A percentile compares a stretch with the other conserved stretches of the same genome.
These are phyloP conservation scores for Rubroshorea leprosula DNA, from an alignment of 345 rosid species.

Conservation along the genomic window DNA sequence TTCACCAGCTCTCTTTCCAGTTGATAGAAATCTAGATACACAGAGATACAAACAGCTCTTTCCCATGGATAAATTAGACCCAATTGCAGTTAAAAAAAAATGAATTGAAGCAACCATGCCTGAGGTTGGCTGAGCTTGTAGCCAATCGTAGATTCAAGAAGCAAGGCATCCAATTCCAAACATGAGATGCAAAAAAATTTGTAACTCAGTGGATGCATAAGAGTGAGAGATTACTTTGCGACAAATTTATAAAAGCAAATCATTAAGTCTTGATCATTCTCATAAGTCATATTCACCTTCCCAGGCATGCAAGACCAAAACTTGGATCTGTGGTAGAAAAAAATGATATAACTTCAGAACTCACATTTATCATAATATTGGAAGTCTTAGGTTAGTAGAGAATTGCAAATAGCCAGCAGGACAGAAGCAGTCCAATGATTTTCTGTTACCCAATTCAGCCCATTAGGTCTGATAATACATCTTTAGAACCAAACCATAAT, in stretches of 20 bases:
- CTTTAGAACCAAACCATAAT: too few species aligned
- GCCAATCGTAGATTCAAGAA: too few species aligned
- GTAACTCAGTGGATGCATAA: not conserved
- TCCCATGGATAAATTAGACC: too few species aligned
- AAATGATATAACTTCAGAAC: not conserved
- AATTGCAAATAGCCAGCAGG: constrained; percentile 2
- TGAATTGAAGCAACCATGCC: too few species aligned
- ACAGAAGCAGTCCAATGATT: constrained; percentile 3
- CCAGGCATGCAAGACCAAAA: constrained; percentile 72
- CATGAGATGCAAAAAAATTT: not conserved
- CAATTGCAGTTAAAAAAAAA: too few species aligned
- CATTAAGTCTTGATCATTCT: constrained; percentile 50
- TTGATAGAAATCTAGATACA: too few species aligned
- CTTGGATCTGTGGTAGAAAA: constrained; percentile 27
- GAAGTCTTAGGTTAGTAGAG: not conserved
- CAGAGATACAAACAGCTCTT: too few species aligned
- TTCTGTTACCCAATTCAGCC: too few species aligned
- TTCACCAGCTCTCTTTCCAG: too few species aligned
- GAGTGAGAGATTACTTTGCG: constrained; percentile 20
- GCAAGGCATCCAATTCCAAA: too few species aligned
- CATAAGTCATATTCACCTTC: constrained; percentile 37
- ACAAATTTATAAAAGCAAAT: constrained; percentile 65
- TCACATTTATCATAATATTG: not conserved
- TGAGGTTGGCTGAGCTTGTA: too few species aligned
- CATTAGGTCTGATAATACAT: too few species aligned